Percentiles rank a stretch among this genome's conserved stretches.
Conservation (phyloP, 306 rosid species). For the Vigna mungo region DNA sequence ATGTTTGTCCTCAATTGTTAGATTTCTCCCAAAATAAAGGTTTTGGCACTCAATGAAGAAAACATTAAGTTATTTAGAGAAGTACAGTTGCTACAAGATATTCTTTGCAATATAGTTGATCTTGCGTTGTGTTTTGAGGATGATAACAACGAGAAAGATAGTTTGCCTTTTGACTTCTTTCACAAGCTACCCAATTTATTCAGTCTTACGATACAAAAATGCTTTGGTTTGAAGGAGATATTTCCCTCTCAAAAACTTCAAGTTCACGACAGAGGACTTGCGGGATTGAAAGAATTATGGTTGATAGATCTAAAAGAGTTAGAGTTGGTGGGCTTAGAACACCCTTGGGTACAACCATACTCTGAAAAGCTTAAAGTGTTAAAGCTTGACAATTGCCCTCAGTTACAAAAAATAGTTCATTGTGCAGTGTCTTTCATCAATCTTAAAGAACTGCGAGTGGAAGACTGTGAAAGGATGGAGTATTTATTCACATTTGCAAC, state of each 20-base stretch:
- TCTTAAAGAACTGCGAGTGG: background rate
- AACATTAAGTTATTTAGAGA: background rate
- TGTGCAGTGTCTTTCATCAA: no score
- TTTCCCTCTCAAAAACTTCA: background rate
- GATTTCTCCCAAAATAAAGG: background rate
- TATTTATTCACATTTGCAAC: conserved; percentile 30
- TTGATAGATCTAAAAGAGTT: background rate
- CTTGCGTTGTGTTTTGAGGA: background rate
- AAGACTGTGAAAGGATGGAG: background rate
- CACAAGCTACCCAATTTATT: background rate
- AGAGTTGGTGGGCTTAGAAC: background rate
- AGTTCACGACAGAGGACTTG: background rate
- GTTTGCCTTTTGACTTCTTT: background rate
- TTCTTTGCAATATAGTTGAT: background rate
- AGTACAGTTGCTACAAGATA: background rate
- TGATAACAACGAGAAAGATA: background rate
- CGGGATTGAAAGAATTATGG: background rate
- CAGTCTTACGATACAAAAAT: accelerated
- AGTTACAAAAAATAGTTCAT: no score
- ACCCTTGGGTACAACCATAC: conserved; percentile 1
- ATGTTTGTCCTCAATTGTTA: background rate
- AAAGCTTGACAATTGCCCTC: accelerated
- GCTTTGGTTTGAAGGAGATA: background rate
- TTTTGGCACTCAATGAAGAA: background rate
- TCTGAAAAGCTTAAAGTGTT: no score